Evolutionary conservation across 805 yeast species (phyloP), one percentile per base, ranked within the genome.

Genomic region (Metschnikowia lunata): DNA sequence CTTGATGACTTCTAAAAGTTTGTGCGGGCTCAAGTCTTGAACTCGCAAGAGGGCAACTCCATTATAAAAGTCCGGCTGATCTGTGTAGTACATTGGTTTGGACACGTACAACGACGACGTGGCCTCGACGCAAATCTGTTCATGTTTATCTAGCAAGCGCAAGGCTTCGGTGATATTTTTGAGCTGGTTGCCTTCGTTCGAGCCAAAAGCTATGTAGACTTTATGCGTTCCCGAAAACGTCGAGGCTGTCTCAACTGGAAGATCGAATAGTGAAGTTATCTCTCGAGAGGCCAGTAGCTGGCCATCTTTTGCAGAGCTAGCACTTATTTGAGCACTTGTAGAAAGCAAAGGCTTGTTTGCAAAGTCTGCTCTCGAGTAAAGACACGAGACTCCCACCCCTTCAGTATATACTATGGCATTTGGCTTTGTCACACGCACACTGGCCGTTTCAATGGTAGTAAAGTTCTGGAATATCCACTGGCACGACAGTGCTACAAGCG

Each of bases 11-110:
- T 61, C 60, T 29, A 93, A 66, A 12, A 93, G 66, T 0, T 79
- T 82, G 30, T 72, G 69, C 1, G 99, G 98, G 5, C 63, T 47
- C 3, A 70, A 51, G 14, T 83, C 69, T 0, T 51, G 51, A 0
- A 97, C 90, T n/a, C 64, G 47, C 12, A 85, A 69, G 50, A 83
- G 78, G 12, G 88, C 58, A 4, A 82, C 95, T 2, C 97, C 98
- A 61, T 93, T 93, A 54, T 82, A 67, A 58, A 93, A 93, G 55
- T 80, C 82, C 2, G 80, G 75, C 64, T 93, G 99, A 44, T 88
- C 86, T 30, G 74, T 63, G 50, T 75, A 80, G 62, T 89, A 93
- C 98, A 93, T 91, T 33, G 99, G 98, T 55, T 83, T 87, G 15
- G 97, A 87, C 46, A 84, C 80, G 62, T 88, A 93, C 43, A 91